Conservation (phyloP, 352 stramenopile genomes). For the Plasmopara muralis region DNA sequence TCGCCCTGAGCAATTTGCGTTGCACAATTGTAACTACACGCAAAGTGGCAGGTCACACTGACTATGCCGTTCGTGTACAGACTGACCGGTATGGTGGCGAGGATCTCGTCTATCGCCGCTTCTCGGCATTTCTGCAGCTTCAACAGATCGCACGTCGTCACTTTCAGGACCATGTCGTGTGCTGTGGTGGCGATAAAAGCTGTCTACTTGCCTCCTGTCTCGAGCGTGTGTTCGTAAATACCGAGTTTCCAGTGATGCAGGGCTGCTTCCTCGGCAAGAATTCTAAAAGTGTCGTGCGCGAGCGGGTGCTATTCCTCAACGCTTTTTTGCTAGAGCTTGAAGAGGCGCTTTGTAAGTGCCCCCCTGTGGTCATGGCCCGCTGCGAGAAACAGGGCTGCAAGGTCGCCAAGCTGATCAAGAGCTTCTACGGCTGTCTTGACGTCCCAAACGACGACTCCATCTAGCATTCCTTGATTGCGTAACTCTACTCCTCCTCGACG, state of each 20-base stretch:
- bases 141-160: slow-evolving; percentile 64
- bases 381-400: slow-evolving; percentile 81
- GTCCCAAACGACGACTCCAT: slow-evolving; percentile 38
- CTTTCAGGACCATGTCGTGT: slow-evolving; percentile 53
- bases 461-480: slow-evolving; percentile 14
- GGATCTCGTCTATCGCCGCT: slow-evolving; percentile 75
- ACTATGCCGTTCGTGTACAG: slow-evolving; percentile 79
- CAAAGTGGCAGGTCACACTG: slow-evolving; percentile 72
- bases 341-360: slow-evolving; percentile 71
- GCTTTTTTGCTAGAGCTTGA: slow-evolving; percentile 74
- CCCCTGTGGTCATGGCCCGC: slow-evolving; percentile 56
- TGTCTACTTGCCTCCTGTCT: slow-evolving; percentile 69
- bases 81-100: slow-evolving; percentile 45
- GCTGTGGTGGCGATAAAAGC: slow-evolving; percentile 57
- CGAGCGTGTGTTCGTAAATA: slow-evolving; percentile 56
- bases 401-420: slow-evolving; percentile 81
- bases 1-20: slow-evolving; percentile 49
- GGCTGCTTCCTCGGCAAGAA: slow-evolving; percentile 74
- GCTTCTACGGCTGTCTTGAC: slow-evolving; percentile 70
- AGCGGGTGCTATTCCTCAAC: slow-evolving; percentile 75
- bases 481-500: not conserved
- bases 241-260: slow-evolving; percentile 71
- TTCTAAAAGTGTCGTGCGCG: slow-evolving; percentile 67
- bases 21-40: slow-evolving; percentile 64
- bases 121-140: slow-evolving; percentile 81